phyloP scores from a whole-genome alignment of 1,139 yeast species.

The Pichia sp. region DNA sequence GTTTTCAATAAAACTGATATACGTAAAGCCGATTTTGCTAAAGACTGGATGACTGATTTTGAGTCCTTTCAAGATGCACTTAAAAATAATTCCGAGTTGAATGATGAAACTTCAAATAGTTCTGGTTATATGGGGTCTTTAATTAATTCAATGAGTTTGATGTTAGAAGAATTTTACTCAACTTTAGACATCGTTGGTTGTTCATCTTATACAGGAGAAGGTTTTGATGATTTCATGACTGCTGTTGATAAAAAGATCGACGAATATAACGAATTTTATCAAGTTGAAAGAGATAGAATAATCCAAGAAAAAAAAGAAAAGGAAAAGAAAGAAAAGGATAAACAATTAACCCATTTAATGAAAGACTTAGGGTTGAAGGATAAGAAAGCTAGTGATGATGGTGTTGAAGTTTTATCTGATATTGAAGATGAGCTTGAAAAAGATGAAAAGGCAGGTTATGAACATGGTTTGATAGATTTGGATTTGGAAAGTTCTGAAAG shows the following conservation, averaged over 20 bases:
- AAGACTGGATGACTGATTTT: conserved; percentile 97
- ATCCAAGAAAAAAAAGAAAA: conserved; percentile 69
- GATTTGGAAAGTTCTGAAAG: conserved; percentile 48
- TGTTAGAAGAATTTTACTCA: conserved; percentile 94
- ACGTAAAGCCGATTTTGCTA: conserved; percentile 75
- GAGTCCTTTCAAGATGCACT: conserved; percentile 83
- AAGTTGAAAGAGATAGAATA: conserved; percentile 79
- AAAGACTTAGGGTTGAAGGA: conserved; percentile 70
- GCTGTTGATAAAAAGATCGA: conserved; percentile 83
- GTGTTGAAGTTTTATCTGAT: conserved; percentile 38
- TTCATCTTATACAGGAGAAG: conserved; percentile 87
- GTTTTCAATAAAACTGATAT: conserved; percentile 96
- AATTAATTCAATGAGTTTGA: conserved; percentile 89
- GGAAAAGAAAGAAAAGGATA: conserved; percentile 66
- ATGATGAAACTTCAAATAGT: conserved; percentile 59
- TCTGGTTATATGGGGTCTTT: conserved; percentile 93
- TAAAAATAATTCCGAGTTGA: conserved; percentile 51
- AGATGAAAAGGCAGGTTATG: conserved; percentile 39
- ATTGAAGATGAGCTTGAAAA: conserved; percentile 32
- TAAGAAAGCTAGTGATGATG: conserved; percentile 27
- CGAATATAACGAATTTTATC: conserved; percentile 79
- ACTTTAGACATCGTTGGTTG: conserved; percentile 89
- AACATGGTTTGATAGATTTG: conserved; percentile 49
- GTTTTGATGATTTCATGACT: conserved; percentile 81
- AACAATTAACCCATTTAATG: conserved; percentile 66